These are phyloP conservation scores for Populus hybrid DNA, from an alignment of 441 rosid genomes.

Conservation along the genomic window DNA sequence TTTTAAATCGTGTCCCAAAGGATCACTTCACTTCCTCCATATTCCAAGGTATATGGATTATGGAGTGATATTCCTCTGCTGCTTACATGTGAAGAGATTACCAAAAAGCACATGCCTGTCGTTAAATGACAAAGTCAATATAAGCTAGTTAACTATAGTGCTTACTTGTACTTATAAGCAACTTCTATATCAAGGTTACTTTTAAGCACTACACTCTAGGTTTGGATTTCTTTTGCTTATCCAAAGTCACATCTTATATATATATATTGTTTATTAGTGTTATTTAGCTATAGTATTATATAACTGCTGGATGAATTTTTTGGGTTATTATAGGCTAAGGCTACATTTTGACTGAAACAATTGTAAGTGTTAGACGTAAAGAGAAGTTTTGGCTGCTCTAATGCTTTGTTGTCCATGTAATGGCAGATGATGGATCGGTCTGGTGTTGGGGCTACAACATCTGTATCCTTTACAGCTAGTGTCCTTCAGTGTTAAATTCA, in stretches of 20 bases:
- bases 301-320: not conserved
- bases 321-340: not conserved
- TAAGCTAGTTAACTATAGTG: not conserved
- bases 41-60: not conserved
- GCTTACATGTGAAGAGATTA: not conserved
- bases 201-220: not conserved
- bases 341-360: not conserved
- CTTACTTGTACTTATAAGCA: not conserved
- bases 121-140: not conserved
- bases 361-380: not conserved
- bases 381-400: not conserved
- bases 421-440: conserved; percentile 87
- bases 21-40: not conserved
- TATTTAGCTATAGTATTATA: not conserved
- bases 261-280: not conserved
- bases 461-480: conserved; percentile 64
- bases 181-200: not conserved
- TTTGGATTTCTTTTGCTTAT: not conserved
- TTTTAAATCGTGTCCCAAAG: not conserved
- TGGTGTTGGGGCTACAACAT: conserved; percentile 93
- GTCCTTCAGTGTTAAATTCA: not conserved
- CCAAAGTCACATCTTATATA: not conserved
- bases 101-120: not conserved
- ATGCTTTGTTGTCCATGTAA: conserved; percentile 12
- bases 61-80: not conserved